Conservation (phyloP, 2,329 filamentous ascomycete genomes). For the Xylaria multiplex region DNA sequence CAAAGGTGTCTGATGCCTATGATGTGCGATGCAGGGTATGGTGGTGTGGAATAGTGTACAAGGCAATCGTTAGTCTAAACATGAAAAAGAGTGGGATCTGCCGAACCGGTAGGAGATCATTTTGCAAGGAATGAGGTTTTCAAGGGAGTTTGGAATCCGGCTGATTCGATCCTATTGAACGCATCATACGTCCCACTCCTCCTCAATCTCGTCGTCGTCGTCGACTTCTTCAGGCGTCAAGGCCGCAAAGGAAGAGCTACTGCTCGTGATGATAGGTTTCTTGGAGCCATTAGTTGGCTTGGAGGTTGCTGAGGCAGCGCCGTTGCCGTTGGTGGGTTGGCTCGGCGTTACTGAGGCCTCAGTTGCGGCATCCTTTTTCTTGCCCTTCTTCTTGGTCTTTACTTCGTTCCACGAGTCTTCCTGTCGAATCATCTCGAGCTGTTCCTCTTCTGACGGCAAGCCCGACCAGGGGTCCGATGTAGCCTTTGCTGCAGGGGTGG, state of each 20-base stretch:
- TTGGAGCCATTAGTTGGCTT: conserved; percentile 45
- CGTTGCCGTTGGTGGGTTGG: conserved; percentile 38
- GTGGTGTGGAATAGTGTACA: conserved; percentile 42
- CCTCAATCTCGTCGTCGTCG: conserved; percentile 48
- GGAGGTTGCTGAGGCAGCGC: conserved; percentile 34
- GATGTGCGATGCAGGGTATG: conserved; percentile 32
- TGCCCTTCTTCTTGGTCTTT: conserved; percentile 54
- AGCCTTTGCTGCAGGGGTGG: conserved; percentile 49
- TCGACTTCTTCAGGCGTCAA: conserved; percentile 48
- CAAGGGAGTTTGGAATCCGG: conserved; percentile 8
- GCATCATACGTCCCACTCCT: conserved; percentile 52
- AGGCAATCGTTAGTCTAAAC: conserved; percentile 38
- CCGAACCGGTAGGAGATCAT: conserved; percentile 3
- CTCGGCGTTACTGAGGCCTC: conserved; percentile 46
- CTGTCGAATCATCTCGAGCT: conserved; percentile 67
- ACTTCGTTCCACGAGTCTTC: conserved; percentile 68
- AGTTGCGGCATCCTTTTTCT: conserved; percentile 56
- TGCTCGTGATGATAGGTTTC: conserved; percentile 48
- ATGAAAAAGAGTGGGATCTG: conserved; percentile 26
- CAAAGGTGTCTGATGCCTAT: conserved; percentile 36
- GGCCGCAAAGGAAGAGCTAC: conserved; percentile 50
- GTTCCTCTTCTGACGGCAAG: conserved; percentile 70
- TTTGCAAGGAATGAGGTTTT: conserved; percentile 26
- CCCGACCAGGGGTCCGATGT: conserved; percentile 58
- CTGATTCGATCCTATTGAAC: conserved; percentile 14